phyloP scores from a whole-genome alignment of 2,329 filamentous ascomycete species.

The Torrubiellomyces zombiae region DNA sequence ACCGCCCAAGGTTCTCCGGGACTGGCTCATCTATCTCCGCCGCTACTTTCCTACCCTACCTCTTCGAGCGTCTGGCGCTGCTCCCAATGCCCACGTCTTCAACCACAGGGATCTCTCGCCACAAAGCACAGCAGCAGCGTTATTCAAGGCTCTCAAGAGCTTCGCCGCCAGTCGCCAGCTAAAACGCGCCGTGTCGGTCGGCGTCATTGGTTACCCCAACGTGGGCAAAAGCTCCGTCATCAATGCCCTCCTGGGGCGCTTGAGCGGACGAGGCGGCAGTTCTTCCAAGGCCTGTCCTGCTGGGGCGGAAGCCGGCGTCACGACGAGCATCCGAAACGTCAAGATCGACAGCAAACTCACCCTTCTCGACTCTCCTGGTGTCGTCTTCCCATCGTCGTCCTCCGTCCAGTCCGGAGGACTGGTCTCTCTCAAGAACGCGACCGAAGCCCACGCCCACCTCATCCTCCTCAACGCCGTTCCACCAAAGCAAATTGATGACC shows the following conservation, averaged over 20 bases:
- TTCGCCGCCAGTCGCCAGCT: slow-evolving; percentile 71
- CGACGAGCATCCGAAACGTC: slow-evolving; percentile 72
- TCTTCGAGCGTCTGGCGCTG: slow-evolving; percentile 66
- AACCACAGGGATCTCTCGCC: slow-evolving; percentile 82
- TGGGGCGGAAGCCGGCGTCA: slow-evolving; percentile 83
- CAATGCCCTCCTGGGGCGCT: slow-evolving; percentile 69
- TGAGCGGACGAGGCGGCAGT: slow-evolving; percentile 45
- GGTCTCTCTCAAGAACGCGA: slow-evolving; percentile 39
- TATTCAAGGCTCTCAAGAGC: slow-evolving; percentile 81
- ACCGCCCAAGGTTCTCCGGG: slow-evolving; percentile 63
- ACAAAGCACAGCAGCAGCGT: slow-evolving; percentile 66
- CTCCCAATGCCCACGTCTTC: slow-evolving; percentile 76
- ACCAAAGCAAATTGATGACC: slow-evolving; percentile 86
- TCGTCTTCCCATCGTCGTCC: slow-evolving; percentile 67
- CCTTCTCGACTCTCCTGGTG: slow-evolving; percentile 83
- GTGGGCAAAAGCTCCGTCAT: slow-evolving; percentile 95
- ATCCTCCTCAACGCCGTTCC: slow-evolving; percentile 83
- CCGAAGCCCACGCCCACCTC: slow-evolving; percentile 66
- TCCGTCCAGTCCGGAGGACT: slow-evolving; percentile 20
- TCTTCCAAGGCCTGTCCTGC: slow-evolving; percentile 58
- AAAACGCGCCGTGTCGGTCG: slow-evolving; percentile 79
- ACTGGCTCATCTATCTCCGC: slow-evolving; percentile 71
- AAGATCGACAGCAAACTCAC: slow-evolving; percentile 93
- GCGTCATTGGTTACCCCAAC: slow-evolving; percentile 90
- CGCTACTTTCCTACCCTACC: slow-evolving; percentile 85